Base-by-base conservation (phyloP, 225 moss, liverwort and hornwort species). In the Ulota crispa region DNA sequence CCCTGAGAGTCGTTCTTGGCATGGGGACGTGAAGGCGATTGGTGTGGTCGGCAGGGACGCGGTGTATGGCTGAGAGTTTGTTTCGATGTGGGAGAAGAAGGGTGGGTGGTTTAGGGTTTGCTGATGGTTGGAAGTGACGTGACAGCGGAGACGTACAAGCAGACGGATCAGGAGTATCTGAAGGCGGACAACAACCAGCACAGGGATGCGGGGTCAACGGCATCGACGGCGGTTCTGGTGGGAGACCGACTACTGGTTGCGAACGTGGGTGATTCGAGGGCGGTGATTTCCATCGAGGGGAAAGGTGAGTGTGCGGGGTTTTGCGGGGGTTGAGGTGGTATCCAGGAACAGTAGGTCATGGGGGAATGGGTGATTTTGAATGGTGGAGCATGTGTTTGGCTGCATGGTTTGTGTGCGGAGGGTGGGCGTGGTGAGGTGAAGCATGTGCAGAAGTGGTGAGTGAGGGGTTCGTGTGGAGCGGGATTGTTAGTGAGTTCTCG, bases 251-350 rank as follows among this genome's bases (percentile, higher is more conserved):
- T 98, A 47, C 88, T 95, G 70, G 95, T 98, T 90, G 97, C 97
- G 41, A 98, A 98, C 76, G 97, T 98, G 18, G 97, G 97, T 7
- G 97, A 98, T 86, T 98, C 97, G 37, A 92, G 97, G 81, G 97
- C 97, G 34, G 97, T 98, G 32, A 89, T 98, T 64, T 92, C 88
- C 68, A 90, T 91, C 72, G 79, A 72, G 21, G 97, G 97, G 66
- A 90, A 92, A 98, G 97, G 97, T 95, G 76, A 81, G 60, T 1
- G 66, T 57, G 72, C 41, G 32, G 80, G 42, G 19, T 63, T 63
- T 56, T 62, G 31, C 54, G 55, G 57, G 37, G 56, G 39, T 83
- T 73, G 77, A 80, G 62, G 61, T 63, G 30, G 39, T 74, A 53
- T 69, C 19, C 23, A 45, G 71, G 64, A 79, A 15, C 65, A 41